Conservation (phyloP, 345 rosid species). For the Rhizophora apiculata region DNA sequence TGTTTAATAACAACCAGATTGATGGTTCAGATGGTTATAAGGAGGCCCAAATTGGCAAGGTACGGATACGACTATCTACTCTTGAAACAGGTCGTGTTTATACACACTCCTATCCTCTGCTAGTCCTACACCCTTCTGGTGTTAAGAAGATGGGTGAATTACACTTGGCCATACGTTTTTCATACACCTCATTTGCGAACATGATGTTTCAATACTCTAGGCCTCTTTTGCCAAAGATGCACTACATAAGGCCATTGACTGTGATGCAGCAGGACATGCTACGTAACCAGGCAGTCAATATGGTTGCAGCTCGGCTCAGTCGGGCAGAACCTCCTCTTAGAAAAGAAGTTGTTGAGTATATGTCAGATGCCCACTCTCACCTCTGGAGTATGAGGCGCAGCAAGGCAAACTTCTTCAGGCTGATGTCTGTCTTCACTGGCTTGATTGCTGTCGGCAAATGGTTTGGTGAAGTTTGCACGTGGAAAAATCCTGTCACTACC, state of each 20-base stretch:
- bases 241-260: conserved; percentile 27
- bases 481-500: conserved; percentile 29
- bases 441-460: conserved; percentile 21
- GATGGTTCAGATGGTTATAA: conserved; percentile 21
- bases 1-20: conserved; percentile 24
- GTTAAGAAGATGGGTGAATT: conserved; percentile 33
- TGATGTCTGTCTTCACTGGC: conserved; percentile 28
- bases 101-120: conserved; percentile 28
- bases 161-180: conserved; percentile 30
- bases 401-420: conserved; percentile 32
- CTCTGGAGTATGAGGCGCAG: conserved; percentile 39
- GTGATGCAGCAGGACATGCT: conserved; percentile 30
- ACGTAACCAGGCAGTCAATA: conserved; percentile 29
- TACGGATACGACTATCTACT: conserved; percentile 33
- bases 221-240: conserved; percentile 34
- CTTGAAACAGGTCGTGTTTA: conserved; percentile 33
- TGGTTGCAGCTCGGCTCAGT: conserved; percentile 32
- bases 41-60: conserved; percentile 26
- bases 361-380: conserved; percentile 30
- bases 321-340: conserved; percentile 31
- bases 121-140: conserved; percentile 29
- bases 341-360: conserved; percentile 28
- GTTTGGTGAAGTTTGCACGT: conserved; percentile 29
- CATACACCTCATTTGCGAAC: conserved; percentile 19
- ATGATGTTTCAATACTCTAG: conserved; percentile 24